Base-by-base conservation (phyloP, 768 basidiomycete species). In the Termitomyces heimii region DNA sequence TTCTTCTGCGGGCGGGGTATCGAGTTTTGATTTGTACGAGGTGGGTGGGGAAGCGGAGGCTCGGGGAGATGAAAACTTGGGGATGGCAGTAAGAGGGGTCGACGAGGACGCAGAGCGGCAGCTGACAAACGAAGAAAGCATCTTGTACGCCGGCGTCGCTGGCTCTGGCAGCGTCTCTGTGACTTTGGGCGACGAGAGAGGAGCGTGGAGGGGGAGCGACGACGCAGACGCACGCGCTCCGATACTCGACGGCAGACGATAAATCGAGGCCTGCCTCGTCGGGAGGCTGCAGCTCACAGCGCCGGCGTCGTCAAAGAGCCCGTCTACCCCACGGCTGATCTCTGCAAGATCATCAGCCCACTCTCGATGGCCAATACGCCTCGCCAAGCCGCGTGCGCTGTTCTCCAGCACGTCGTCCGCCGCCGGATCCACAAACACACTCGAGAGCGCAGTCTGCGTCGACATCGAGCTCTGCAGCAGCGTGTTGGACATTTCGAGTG, bases 401-500 rank as follows among this genome's bases (percentile, higher is more conserved):
- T 74, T 73, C 74, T 77, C 75, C 42, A 77, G 68, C 46, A 75
- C 72, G 42, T 70, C 72, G 59, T 86, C 84, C 5, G 71, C 72
- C 20, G 73, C 67, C 7, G 69, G 70, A 55, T 81, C 82, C 16
- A 77, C 75, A 31, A 86, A 69, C 40, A 85, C 71, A 3, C 76
- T 71, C 9, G 77, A 70, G 18, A 77, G 65, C 46, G 70, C 82
- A 13, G 84, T 77, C 60, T 88, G 85, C 0, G 90, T 85, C 40
- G 85, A 81, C 63, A 92, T 85, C 22, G 88, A 87, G 13, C 83
- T 84, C 66, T 89, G 85, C 10, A 94, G 74, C 12, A 93, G 74
- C 3, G 84, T 79, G 57, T 93, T 93, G 5, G 91, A 93, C 77
- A 92, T 85, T 67, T 93, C 92, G 9, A 94, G 76, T 1, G 91